These are phyloP conservation scores for Pythium brachiatum DNA, from an alignment of 352 stramenopile genomes.

Conservation along the genomic window DNA sequence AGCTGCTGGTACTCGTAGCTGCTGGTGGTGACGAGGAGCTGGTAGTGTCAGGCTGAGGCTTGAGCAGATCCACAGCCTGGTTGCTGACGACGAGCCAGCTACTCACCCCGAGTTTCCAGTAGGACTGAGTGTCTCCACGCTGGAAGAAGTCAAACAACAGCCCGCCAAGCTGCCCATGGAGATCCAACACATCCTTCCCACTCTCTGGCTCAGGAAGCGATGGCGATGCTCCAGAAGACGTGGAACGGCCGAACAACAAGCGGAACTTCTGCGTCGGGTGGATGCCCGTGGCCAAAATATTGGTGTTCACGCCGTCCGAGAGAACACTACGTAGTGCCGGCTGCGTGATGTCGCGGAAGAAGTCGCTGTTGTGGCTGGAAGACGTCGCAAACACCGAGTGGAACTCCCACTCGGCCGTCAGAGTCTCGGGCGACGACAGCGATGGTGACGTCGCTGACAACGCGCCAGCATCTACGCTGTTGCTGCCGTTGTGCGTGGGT, in stretches of 20 bases:
- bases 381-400: slow-evolving; percentile 53
- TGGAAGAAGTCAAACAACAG: slow-evolving; percentile 54
- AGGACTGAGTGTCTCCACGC: background rate
- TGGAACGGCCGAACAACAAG: slow-evolving; percentile 63
- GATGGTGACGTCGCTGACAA: slow-evolving; percentile 13
- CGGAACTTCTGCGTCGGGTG: slow-evolving; percentile 74
- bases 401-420: slow-evolving; percentile 56
- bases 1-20: background rate
- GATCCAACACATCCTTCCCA: slow-evolving; percentile 41
- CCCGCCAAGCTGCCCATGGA: slow-evolving; percentile 55
- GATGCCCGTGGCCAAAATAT: slow-evolving; percentile 59
- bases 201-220: background rate
- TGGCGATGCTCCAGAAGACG: slow-evolving; percentile 14
- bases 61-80: slow-evolving; percentile 51
- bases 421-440: background rate
- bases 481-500: background rate
- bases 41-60: slow-evolving; percentile 14
- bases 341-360: slow-evolving; percentile 56
- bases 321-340: slow-evolving; percentile 41
- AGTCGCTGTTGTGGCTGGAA: slow-evolving; percentile 41
- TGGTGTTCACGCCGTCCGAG: slow-evolving; percentile 54
- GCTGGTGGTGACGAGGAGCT: too few relatives aligned
- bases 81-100: slow-evolving; percentile 77
- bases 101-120: slow-evolving; percentile 59
- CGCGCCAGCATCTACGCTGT: background rate